phyloP scores from a whole-genome alignment of 768 basidiomycete species.

The Ephemerocybe angulata region DNA sequence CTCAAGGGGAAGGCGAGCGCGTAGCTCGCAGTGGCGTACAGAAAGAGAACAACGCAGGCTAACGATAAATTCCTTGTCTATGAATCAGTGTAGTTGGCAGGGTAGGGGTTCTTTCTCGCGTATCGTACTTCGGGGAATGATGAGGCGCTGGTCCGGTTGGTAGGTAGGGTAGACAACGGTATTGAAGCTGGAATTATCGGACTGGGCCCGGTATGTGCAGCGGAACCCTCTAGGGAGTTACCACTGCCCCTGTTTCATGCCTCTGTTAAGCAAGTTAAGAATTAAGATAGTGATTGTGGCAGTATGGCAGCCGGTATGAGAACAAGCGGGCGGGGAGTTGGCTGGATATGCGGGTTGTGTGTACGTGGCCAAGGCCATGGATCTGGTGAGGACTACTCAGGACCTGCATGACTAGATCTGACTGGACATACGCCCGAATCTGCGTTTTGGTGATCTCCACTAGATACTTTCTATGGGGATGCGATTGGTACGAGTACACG shows the following conservation, averaged over 20 bases:
- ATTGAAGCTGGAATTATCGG: no score
- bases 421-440: constrained; percentile 1
- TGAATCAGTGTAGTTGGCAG: background rate
- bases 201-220: no score
- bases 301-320: no score
- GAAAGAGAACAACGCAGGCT: background rate
- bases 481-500: background rate
- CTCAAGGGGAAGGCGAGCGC: constrained; percentile 1
- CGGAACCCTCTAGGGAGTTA: background rate
- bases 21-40: background rate
- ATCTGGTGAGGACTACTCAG: no score
- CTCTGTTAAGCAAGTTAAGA: no score
- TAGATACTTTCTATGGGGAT: background rate
- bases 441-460: background rate
- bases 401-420: constrained; percentile 13
- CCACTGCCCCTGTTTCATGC: constrained; percentile 9
- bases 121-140: constrained; percentile 3
- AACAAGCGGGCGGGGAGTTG: no score
- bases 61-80: constrained; percentile 3
- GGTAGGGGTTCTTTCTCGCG: background rate
- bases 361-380: no score
- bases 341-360: no score
- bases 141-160: constrained; percentile 5
- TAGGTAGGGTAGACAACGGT: no score
- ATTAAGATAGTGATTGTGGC: no score